Percentiles rank a stretch among this genome's conserved stretches.
Evolutionary conservation across 2,329 filamentous ascomycete species (phyloP).

Genomic region (Fusarium graminum): DNA sequence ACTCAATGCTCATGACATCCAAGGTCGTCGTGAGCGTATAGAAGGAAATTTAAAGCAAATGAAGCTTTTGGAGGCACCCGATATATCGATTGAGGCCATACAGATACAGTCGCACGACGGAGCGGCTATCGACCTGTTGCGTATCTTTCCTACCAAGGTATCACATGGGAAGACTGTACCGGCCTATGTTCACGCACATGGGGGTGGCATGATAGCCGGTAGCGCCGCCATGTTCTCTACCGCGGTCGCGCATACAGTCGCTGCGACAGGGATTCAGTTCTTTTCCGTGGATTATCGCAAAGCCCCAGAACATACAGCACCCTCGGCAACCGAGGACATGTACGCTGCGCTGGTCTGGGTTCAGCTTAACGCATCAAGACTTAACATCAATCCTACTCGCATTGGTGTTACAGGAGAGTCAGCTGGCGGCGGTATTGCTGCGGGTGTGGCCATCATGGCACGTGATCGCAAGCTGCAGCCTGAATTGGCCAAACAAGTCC

Average conservation of each 20-base stretch:
- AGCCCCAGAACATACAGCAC: neutral
- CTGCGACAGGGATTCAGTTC: neutral
- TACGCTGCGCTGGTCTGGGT: neutral
- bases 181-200: neutral
- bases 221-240: neutral
- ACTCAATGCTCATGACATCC: no score
- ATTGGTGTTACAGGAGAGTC: neutral
- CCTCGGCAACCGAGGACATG: neutral
- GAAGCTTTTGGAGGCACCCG: no score
- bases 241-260: neutral
- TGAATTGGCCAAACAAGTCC: neutral
- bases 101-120: no score
- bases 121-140: no score
- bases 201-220: neutral
- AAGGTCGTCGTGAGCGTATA: no score
- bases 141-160: no score
- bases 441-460: neutral
- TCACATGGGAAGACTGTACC: neutral
- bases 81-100: no score
- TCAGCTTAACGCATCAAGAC: neutral
- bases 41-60: no score
- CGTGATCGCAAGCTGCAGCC: neutral
- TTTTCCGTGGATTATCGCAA: neutral
- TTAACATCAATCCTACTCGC: neutral
- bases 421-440: slow-evolving; percentile 1